A percentile compares a stretch with the other conserved stretches of the same genome.
Conservation (phyloP, 495 filamentous ascomycete species). For the Penicillium bialowiezense region DNA sequence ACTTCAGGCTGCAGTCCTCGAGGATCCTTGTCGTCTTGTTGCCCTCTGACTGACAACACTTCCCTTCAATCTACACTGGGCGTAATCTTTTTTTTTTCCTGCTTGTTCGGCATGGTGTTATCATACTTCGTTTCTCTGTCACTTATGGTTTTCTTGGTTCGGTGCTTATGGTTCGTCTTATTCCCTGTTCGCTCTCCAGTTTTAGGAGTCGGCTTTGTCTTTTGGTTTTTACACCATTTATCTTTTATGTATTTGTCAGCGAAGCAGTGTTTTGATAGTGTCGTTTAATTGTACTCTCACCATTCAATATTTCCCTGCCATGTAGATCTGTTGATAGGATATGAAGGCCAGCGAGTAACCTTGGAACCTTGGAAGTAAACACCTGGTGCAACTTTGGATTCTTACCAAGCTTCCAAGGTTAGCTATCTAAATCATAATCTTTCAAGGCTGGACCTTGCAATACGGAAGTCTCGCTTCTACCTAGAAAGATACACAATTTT, state of each 20-base stretch:
- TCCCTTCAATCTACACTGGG: conserved; percentile 8
- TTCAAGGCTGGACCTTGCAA: too few species aligned
- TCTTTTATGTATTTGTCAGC: conserved; percentile 18
- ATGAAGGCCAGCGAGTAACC: too few species aligned
- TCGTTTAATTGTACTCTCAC: conserved; percentile 21
- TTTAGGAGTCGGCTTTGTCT: conserved; percentile 12
- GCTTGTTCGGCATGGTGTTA: conserved; percentile 26
- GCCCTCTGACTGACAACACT: conserved; percentile 6
- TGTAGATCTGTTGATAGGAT: too few species aligned
- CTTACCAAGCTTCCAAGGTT: too few species aligned
- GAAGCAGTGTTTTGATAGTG: conserved; percentile 18
- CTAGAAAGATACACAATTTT: too few species aligned
- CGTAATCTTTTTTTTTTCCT: conserved; percentile 18
- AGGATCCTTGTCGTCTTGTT: conserved; percentile 5
- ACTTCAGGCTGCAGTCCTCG: conserved; percentile 2
- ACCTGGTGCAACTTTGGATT: too few species aligned
- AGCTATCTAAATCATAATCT: too few species aligned
- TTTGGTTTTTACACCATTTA: conserved; percentile 6
- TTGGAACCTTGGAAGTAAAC: too few species aligned
- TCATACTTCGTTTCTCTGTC: conserved; percentile 18
- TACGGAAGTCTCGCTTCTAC: too few species aligned
- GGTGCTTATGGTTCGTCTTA: conserved; percentile 22
- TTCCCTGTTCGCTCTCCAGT: conserved; percentile 14
- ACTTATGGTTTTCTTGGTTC: conserved; percentile 16
- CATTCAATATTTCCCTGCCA: neutral